phyloP scores from a whole-genome alignment of 2,329 filamentous ascomycete genomes.

The Daldinia eschscholtzii region DNA sequence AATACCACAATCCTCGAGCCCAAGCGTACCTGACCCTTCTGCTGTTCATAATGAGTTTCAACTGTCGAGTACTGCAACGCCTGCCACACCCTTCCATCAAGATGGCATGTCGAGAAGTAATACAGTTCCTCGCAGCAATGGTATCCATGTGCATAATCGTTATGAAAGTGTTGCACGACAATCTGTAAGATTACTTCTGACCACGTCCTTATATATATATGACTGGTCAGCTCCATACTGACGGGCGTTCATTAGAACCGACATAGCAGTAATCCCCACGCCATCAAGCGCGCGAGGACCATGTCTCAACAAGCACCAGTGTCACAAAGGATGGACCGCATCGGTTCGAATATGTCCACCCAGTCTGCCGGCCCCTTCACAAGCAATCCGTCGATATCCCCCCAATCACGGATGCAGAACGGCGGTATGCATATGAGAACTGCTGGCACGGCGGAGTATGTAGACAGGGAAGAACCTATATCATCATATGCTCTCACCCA shows the following conservation, averaged over 20 bases:
- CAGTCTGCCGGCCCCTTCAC: constrained; percentile 57
- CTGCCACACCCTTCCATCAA: constrained; percentile 42
- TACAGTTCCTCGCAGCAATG: constrained; percentile 49
- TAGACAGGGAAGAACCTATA: constrained; percentile 52
- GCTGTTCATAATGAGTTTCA: constrained; percentile 50
- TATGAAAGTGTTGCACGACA: constrained; percentile 42
- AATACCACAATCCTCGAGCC: constrained; percentile 43
- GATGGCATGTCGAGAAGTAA: constrained; percentile 50
- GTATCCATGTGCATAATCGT: constrained; percentile 45
- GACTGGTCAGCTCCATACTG: constrained; percentile 39
- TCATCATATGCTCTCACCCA: constrained; percentile 47
- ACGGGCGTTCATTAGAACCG: constrained; percentile 46
- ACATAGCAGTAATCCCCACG: constrained; percentile 46
- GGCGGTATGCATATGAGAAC: constrained; percentile 37
- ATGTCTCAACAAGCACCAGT: constrained; percentile 53
- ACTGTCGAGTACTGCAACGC: constrained; percentile 44
- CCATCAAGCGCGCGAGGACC: constrained; percentile 53
- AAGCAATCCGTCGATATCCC: constrained; percentile 54
- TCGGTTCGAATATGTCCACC: constrained; percentile 58
- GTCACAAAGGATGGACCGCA: constrained; percentile 60
- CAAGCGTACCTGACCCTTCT: constrained; percentile 44
- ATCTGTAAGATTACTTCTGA: constrained; percentile 49
- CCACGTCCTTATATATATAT: constrained; percentile 24
- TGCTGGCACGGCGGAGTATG: constrained; percentile 51
- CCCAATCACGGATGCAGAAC: constrained; percentile 50